A percentile compares a stretch with the other conserved stretches of the same genome.
Evolutionary conservation across 2,329 filamentous ascomycete genomes (phyloP).

Genomic region (Xylariaceae sp.): DNA sequence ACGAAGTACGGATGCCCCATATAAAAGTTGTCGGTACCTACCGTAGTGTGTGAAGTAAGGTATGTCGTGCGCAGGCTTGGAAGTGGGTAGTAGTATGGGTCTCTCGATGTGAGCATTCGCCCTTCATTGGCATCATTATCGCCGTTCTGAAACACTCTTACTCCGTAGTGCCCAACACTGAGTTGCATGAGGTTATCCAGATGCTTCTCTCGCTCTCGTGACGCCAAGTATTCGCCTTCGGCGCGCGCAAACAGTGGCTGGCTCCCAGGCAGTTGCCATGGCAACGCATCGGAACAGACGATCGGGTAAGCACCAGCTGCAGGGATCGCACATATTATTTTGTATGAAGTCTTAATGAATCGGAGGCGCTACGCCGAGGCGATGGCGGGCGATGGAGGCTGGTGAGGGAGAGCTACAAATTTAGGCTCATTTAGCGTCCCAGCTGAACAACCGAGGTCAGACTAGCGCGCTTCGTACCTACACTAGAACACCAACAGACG

Average conservation of each 20-base stretch:
- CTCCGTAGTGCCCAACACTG: no score
- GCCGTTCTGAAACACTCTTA: no score
- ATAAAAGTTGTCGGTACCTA: not conserved
- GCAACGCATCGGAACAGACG: slow-evolving; percentile 7
- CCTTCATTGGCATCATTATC: no score
- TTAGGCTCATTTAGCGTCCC: not conserved
- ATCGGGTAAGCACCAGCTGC: not conserved
- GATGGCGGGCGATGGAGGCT: not conserved
- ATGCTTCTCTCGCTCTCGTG: not conserved
- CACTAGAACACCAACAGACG: not conserved
- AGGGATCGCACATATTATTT: not conserved
- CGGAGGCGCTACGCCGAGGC: not conserved
- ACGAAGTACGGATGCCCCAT: not conserved
- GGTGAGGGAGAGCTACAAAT: not conserved
- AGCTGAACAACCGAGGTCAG: not conserved
- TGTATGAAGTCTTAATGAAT: not conserved
- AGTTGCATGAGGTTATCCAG: not conserved
- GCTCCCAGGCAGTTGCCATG: slow-evolving; percentile 12
- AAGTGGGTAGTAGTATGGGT: not conserved
- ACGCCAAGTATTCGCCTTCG: not conserved
- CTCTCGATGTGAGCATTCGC: not conserved
- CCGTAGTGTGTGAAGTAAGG: not conserved
- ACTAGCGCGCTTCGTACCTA: not conserved
- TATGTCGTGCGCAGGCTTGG: not conserved
- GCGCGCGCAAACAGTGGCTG: not conserved